Evolutionary conservation across 164 flowering plant genomes (phyloP), one percentile per base, ranked within the genome.

Genomic region (Annona squamosa): DNA sequence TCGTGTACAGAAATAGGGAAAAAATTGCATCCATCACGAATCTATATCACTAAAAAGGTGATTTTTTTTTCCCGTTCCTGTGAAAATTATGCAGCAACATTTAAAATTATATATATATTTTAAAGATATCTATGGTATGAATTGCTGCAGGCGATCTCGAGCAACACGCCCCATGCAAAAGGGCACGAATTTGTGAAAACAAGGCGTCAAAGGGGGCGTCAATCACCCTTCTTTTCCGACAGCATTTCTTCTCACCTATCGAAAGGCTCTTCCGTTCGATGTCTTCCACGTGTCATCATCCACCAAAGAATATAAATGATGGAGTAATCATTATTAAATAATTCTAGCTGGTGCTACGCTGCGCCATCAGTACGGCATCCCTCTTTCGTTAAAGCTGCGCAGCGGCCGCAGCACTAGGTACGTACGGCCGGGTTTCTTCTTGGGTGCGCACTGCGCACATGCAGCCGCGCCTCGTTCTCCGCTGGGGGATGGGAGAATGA

Each of bases 241-340:
- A 65, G 45, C 45, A 65, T 65, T 16, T 65, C 42, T 26, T 26
- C 37, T 26, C 37, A 26, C 37, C 37, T 26, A 26, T 26, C 37
- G 37, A 26, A 26, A 7, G 68, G 17, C 59, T 16, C 26, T 4
- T n/a, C 16, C 44, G 12, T 13, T 1, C 13, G 62, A 42, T 59
- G 63, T 1, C 0, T 1, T 46, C 7, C 65, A 59, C 63, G 63
- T 71, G 63, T 41, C 45, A 6, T 26, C 3, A 3, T 18, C 18
- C 42, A 0, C 62, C 5, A 42, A 4, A 6, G 68, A 37, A 48
- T 41, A 63, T 62, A 72, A 72, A 72, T 72, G 67, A 72, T 72
- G n/a, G 67, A 18, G 59, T 72, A 72, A 72, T 72, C 73, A 72
- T 72, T 62, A 63, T 46, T 46, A 72, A 63, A 72, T 72, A 62